Evolutionary conservation across 2,329 filamentous ascomycete species (phyloP).

Genomic region (Trichoderma pleuroti): DNA sequence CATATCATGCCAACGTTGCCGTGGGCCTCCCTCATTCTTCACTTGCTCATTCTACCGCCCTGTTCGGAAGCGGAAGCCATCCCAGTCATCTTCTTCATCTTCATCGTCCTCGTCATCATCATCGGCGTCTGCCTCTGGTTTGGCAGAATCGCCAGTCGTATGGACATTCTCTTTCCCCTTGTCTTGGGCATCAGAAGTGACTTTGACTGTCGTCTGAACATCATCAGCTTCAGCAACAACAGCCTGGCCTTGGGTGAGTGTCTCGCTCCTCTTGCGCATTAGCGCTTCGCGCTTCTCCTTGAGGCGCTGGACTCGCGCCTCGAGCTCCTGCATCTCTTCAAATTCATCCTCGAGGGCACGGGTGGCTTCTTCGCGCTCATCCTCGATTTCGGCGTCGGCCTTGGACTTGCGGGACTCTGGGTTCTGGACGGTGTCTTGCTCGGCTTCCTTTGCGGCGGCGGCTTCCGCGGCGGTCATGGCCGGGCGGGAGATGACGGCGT

Average conservation of each 20-base stretch:
- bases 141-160: conserved; percentile 33
- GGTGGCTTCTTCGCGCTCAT: conserved; percentile 72
- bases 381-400: conserved; percentile 54
- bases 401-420: conserved; percentile 47
- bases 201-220: not conserved
- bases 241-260: conserved; percentile 29
- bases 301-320: conserved; percentile 64
- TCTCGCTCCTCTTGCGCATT: conserved; percentile 39
- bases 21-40: not conserved
- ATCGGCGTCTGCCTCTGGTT: conserved; percentile 47
- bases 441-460: conserved; percentile 48
- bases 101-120: conserved; percentile 30
- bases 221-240: conserved; percentile 14
- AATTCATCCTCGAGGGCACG: conserved; percentile 73
- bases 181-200: not conserved
- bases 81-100: conserved; percentile 50
- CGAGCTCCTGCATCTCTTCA: conserved; percentile 77
- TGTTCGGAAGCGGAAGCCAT: conserved; percentile 52
- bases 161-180: conserved; percentile 31
- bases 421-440: conserved; percentile 32
- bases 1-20: not conserved
- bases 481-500: conserved; percentile 65
- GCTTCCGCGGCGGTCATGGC: conserved; percentile 64
- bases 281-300: conserved; percentile 68
- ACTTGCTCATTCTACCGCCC: not conserved